These are phyloP conservation scores for Fusarium ramigenum DNA, from an alignment of 2,329 filamentous ascomycete genomes.

Conservation along the genomic window DNA sequence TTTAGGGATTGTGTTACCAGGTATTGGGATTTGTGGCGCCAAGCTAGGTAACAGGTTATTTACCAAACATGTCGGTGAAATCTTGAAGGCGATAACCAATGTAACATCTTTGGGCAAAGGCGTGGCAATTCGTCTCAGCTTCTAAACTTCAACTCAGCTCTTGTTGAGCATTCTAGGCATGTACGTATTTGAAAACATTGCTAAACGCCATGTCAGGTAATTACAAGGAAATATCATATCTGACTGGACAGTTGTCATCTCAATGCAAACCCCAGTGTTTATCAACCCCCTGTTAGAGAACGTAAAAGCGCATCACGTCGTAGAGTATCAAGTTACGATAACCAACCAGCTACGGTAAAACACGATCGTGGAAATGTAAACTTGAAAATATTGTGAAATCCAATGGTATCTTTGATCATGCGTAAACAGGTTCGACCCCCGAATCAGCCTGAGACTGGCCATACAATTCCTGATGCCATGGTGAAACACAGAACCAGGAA, in stretches of 20 bases:
- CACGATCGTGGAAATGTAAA: neutral
- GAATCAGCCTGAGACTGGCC: slow-evolving; percentile 21
- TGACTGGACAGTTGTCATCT: slow-evolving; percentile 3
- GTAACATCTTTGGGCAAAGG: neutral
- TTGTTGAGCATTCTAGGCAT: neutral
- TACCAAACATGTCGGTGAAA: neutral
- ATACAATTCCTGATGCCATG: slow-evolving; percentile 27
- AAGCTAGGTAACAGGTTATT: slow-evolving; percentile 1
- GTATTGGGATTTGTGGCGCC: slow-evolving; percentile 10
- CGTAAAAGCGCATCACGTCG: neutral
- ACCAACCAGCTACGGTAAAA: neutral
- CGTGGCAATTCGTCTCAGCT: slow-evolving; percentile 21
- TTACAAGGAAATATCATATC: neutral
- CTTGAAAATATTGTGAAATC: slow-evolving; percentile 3
- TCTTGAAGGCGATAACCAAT: slow-evolving; percentile 12
- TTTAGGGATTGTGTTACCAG: slow-evolving; percentile 21
- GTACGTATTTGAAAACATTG: slow-evolving; percentile 1
- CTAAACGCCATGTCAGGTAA: neutral
- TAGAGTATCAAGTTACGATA: neutral
- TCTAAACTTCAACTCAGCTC: neutral
- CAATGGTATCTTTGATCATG: slow-evolving; percentile 16
- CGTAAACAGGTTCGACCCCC: slow-evolving; percentile 1
- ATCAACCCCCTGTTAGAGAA: neutral
- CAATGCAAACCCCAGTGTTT: slow-evolving; percentile 14
- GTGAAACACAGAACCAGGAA: slow-evolving; percentile 27